A percentile compares a stretch with the other conserved stretches of the same genome.
phyloP scores from a whole-genome alignment of 176 grass and related monocot genomes.

The Aegilops umbellulata region DNA sequence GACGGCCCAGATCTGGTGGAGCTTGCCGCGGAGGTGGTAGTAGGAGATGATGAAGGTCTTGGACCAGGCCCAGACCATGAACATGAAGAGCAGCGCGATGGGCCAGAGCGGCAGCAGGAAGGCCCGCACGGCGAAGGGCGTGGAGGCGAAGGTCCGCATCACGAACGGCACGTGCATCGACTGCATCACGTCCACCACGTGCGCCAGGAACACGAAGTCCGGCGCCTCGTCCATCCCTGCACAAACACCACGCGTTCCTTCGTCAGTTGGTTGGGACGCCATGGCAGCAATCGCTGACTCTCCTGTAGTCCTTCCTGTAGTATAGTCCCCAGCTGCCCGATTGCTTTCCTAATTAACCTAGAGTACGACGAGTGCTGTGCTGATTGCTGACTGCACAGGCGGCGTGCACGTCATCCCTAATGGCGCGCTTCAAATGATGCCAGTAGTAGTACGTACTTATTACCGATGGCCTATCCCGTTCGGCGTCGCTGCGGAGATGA shows the following conservation, averaged over 20 bases:
- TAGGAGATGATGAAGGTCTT: conserved; percentile 74
- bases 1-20: conserved; percentile 69
- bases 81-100: conserved; percentile 48
- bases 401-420: not conserved
- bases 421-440: not conserved
- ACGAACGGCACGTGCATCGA: conserved; percentile 74
- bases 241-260: too few species aligned
- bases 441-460: too few species aligned
- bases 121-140: conserved; percentile 42
- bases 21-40: conserved; percentile 52
- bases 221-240: conserved; percentile 60
- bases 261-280: not conserved
- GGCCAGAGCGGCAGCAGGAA: conserved; percentile 60
- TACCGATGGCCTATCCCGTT: conserved; percentile 6
- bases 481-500: not conserved
- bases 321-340: not conserved
- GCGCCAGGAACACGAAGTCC: conserved; percentile 87
- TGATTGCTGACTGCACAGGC: not conserved
- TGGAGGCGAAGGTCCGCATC: conserved; percentile 44
- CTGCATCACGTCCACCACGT: conserved; percentile 74
- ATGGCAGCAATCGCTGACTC: not conserved
- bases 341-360: not conserved
- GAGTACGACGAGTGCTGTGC: too few species aligned
- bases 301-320: not conserved
- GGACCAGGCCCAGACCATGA: conserved; percentile 71